Percentiles rank a stretch among this genome's conserved stretches.
Evolutionary conservation across 257 asterid genomes (phyloP).

Genomic region (Solanum chiquidenum): DNA sequence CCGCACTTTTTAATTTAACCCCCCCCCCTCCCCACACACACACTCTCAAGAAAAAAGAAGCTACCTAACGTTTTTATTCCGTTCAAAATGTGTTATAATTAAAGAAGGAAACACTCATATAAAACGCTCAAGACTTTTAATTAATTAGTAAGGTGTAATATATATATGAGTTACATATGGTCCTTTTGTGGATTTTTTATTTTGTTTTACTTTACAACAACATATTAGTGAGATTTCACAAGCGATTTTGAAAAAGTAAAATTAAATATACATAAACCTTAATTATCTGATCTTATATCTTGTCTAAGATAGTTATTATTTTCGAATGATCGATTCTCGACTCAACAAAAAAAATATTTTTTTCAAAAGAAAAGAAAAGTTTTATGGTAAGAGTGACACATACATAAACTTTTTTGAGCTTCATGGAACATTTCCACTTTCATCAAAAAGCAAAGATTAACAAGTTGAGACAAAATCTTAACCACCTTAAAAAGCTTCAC

Average conservation of each 20-base stretch:
- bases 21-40: fast-evolving
- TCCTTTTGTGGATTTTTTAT: not conserved
- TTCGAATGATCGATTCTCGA: not conserved
- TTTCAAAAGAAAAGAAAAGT: not conserved
- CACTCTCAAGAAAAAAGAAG: too few species aligned
- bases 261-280: not conserved
- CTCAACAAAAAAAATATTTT: too few species aligned
- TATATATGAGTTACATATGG: not conserved
- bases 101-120: not conserved
- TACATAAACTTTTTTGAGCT: not conserved
- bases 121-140: too few species aligned
- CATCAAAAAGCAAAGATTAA: not conserved
- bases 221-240: too few species aligned
- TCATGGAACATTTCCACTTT: not conserved
- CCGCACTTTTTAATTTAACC: too few species aligned
- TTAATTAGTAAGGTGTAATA: not conserved
- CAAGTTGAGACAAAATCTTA: not conserved
- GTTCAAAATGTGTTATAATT: not conserved
- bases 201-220: too few species aligned
- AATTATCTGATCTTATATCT: too few species aligned
- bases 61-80: not conserved
- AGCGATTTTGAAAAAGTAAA: not conserved
- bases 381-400: not conserved
- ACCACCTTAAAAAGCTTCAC: not conserved
- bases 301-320: too few species aligned